These are phyloP conservation scores for Coniochaeta prunicola DNA, from an alignment of 2,329 filamentous ascomycete species.

Conservation along the genomic window DNA sequence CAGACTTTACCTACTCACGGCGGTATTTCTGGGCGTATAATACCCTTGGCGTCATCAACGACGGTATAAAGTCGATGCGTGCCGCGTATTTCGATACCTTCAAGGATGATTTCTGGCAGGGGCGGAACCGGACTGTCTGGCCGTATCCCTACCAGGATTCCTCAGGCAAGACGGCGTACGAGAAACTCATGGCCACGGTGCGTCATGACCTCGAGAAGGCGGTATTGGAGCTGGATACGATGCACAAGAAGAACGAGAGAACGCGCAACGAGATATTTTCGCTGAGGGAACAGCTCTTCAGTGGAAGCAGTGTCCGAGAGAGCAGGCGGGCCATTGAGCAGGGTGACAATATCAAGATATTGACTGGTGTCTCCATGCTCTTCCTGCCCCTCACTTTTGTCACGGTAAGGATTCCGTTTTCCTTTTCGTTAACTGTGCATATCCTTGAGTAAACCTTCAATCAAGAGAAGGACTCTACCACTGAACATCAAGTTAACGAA, in stretches of 20 bases:
- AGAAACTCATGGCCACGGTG: constrained; percentile 37
- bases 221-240: constrained; percentile 37
- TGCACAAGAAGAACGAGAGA: constrained; percentile 44
- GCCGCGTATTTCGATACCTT: constrained; percentile 50
- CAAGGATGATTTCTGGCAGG: constrained; percentile 51
- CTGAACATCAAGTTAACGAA: not conserved
- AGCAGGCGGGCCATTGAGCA: constrained; percentile 55
- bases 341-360: constrained; percentile 52
- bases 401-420: constrained; percentile 30
- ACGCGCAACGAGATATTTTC: constrained; percentile 47
- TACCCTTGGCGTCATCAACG: constrained; percentile 52
- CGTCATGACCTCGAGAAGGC: constrained; percentile 42
- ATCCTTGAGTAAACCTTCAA: not conserved
- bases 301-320: constrained; percentile 55
- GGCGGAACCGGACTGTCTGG: constrained; percentile 47
- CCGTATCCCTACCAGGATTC: constrained; percentile 34
- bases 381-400: constrained; percentile 57
- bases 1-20: constrained; percentile 52
- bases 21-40: constrained; percentile 59
- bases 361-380: constrained; percentile 54
- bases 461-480: not conserved
- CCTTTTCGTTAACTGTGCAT: not conserved
- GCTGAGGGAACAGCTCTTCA: constrained; percentile 55
- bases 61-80: constrained; percentile 51
- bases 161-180: constrained; percentile 37